Evolutionary conservation across 768 basidiomycete species (phyloP).

Genomic region (Russula dissimulans): DNA sequence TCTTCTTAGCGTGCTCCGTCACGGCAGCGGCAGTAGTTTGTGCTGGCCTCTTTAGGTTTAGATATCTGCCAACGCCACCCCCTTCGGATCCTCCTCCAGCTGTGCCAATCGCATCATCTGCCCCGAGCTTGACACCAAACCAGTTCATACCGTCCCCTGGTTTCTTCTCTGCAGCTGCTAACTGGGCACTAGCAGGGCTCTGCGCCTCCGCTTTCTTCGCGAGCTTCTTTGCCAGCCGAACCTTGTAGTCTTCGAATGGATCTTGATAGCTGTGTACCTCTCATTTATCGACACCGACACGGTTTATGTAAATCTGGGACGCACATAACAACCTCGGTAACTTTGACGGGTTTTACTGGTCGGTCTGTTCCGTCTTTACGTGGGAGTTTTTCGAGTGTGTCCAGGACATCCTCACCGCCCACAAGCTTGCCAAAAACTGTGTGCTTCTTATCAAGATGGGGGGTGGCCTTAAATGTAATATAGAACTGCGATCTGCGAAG

Average conservation of each 20-base stretch:
- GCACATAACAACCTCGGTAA: conserved; percentile 81
- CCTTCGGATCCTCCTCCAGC: conserved; percentile 26
- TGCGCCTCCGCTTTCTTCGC: conserved; percentile 45
- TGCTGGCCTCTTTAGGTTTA: conserved; percentile 34
- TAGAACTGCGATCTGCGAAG: conserved; percentile 79
- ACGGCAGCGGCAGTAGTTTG: conserved; percentile 1
- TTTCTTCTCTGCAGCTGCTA: conserved; percentile 36
- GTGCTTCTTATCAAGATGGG: conserved; percentile 87
- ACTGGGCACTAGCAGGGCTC: conserved; percentile 23
- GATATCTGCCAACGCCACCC: conserved; percentile 75
- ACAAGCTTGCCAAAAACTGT: conserved; percentile 97
- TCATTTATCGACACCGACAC: neutral
- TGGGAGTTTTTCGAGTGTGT: conserved; percentile 73
- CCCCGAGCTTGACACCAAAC: conserved; percentile 82
- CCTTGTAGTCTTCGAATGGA: conserved; percentile 90
- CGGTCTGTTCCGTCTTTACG: conserved; percentile 80
- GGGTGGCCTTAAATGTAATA: conserved; percentile 73
- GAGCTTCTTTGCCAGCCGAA: conserved; percentile 68
- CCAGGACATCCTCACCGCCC: conserved; percentile 86
- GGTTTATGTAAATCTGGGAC: conserved; percentile 23
- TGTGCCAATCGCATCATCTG: conserved; percentile 25
- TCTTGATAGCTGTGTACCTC: conserved; percentile 65
- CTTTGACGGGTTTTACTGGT: conserved; percentile 76
- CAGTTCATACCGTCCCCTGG: conserved; percentile 68
- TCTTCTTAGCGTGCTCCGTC: conserved; percentile 66